phyloP scores from a whole-genome alignment of 75 land plant species.

The Picea sitchensis region DNA sequence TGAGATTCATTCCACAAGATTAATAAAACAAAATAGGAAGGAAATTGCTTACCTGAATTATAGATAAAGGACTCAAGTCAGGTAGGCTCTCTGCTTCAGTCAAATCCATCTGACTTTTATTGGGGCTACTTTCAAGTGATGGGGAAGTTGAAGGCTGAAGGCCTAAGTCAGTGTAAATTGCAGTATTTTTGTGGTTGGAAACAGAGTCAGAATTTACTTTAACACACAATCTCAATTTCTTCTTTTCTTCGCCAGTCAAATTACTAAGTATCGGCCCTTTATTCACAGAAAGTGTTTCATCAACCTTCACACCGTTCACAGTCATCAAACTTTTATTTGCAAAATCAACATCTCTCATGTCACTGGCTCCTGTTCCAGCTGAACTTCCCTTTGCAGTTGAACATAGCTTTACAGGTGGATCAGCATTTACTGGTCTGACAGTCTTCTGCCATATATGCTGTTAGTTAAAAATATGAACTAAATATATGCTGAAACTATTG shows the following conservation, averaged over 20 bases:
- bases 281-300: slow-evolving; percentile 15
- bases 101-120: slow-evolving; percentile 33
- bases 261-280: slow-evolving; percentile 15
- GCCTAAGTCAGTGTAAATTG: slow-evolving; percentile 67
- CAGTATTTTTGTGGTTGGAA: slow-evolving; percentile 43
- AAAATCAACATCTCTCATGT: background rate
- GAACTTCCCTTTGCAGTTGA: slow-evolving; percentile 8
- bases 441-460: slow-evolving; percentile 25
- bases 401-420: slow-evolving; percentile 1
- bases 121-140: slow-evolving; percentile 42
- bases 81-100: slow-evolving; percentile 27
- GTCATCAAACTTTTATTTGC: slow-evolving; percentile 15
- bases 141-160: slow-evolving; percentile 60
- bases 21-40: background rate
- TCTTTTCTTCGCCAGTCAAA: slow-evolving; percentile 23
- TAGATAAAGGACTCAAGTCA: slow-evolving; percentile 47
- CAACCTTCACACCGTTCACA: background rate
- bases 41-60: slow-evolving; percentile 46
- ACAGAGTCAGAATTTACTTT: slow-evolving; percentile 56
- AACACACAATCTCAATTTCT: slow-evolving; percentile 45
- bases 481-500: background rate
- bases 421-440: slow-evolving; percentile 14
- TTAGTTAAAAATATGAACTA: background rate
- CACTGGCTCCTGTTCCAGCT: background rate
- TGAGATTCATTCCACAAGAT: background rate